Percentiles rank a stretch among this genome's conserved stretches.
Evolutionary conservation across 176 grass and related monocot genomes (phyloP).

Genomic region (Aegilops longissima): DNA sequence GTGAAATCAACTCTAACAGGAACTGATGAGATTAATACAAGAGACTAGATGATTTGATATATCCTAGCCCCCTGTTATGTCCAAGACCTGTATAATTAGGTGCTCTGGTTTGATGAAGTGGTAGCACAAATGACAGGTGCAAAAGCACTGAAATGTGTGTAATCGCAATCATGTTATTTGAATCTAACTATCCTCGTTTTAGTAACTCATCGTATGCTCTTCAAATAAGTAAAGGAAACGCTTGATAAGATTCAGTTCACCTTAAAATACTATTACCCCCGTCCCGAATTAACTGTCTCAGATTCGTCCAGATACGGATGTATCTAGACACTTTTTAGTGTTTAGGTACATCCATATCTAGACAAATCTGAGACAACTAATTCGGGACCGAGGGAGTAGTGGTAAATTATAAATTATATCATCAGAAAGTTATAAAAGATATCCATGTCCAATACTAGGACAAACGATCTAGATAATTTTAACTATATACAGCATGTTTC

Average conservation of each 20-base stretch:
- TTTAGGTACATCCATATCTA: no score
- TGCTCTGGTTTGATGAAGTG: not conserved
- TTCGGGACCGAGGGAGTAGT: not conserved
- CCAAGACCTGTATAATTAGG: constrained; percentile 2
- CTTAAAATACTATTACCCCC: not conserved
- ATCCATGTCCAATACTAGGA: not conserved
- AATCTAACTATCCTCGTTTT: not conserved
- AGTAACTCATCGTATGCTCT: not conserved
- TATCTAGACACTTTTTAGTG: no score
- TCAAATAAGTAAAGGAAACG: not conserved
- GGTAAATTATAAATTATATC: not conserved
- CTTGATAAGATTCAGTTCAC: not conserved
- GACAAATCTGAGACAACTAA: no score
- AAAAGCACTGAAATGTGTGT: not conserved
- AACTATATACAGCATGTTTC: not conserved
- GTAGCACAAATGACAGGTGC: not conserved
- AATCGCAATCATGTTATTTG: not conserved
- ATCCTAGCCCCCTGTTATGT: not conserved
- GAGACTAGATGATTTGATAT: not conserved
- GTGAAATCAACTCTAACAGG: not conserved
- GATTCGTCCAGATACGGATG: no score
- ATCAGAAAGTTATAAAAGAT: not conserved
- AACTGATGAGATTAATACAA: not conserved
- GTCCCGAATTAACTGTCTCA: no score
- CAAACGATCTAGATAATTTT: not conserved